Evolutionary conservation across 192 early-diverging fungal species (phyloP).

Genomic region (Coemansia sp.): DNA sequence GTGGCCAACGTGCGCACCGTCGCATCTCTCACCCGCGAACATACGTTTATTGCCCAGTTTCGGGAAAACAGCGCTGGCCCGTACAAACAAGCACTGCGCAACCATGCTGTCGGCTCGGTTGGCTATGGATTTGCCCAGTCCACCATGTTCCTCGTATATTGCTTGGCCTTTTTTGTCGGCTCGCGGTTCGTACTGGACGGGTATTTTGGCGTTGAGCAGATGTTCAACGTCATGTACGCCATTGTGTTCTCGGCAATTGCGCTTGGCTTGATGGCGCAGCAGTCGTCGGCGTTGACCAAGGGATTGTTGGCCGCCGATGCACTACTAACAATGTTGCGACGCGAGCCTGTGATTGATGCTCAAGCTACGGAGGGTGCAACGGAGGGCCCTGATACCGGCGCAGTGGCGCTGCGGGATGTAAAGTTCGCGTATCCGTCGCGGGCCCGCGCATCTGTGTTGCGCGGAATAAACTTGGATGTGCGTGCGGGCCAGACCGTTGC

Average conservation of each 20-base stretch:
- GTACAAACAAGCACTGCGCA: constrained; percentile 64
- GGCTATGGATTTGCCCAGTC: constrained; percentile 77
- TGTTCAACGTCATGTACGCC: constrained; percentile 74
- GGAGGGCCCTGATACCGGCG: constrained; percentile 28
- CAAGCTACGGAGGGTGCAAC: constrained; percentile 43
- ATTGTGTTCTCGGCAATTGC: constrained; percentile 71
- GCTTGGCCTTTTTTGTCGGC: constrained; percentile 74
- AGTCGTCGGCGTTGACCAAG: constrained; percentile 75
- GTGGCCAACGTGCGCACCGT: constrained; percentile 86
- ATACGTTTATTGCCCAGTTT: constrained; percentile 68
- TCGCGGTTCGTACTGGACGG: constrained; percentile 60
- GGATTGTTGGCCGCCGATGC: constrained; percentile 75
- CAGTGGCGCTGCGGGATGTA: constrained; percentile 24
- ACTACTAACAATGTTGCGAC: constrained; percentile 71
- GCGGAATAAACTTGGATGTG: constrained; percentile 55
- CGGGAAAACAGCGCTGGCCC: constrained; percentile 62
- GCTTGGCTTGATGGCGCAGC: constrained; percentile 65
- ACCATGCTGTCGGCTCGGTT: constrained; percentile 65
- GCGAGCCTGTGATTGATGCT: constrained; percentile 63
- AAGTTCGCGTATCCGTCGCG: constrained; percentile 72
- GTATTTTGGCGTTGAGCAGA: constrained; percentile 44
- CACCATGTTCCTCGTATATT: constrained; percentile 72
- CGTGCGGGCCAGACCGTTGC: constrained; percentile 76
- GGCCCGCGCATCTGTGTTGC: constrained; percentile 60
- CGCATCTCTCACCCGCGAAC: constrained; percentile 72